phyloP scores from a whole-genome alignment of 2,329 filamentous ascomycete genomes.

The Massarina eburnea region DNA sequence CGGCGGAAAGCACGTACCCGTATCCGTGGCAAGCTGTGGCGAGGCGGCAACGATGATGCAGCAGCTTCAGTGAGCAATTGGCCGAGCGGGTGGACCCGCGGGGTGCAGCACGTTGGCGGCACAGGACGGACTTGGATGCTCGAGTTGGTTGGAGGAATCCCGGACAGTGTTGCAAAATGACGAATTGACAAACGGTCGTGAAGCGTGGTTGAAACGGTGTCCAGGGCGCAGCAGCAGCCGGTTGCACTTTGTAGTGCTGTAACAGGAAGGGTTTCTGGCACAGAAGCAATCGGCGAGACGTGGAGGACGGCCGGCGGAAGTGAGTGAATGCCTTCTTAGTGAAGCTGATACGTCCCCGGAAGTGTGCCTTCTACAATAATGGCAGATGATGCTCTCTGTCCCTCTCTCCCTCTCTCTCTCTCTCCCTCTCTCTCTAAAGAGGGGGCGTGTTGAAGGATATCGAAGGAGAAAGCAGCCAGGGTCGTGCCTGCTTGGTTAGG shows the following conservation, averaged over 20 bases:
- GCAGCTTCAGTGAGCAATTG: slow-evolving; percentile 15
- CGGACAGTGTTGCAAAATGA: slow-evolving; percentile 18
- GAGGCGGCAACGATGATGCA: slow-evolving; percentile 12
- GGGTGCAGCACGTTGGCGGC: slow-evolving; percentile 9
- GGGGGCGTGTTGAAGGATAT: background rate
- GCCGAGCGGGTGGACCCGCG: slow-evolving; percentile 8
- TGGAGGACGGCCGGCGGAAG: slow-evolving; percentile 2
- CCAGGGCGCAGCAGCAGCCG: slow-evolving; percentile 19
- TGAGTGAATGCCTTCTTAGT: too few relatives aligned
- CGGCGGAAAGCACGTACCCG: slow-evolving; percentile 34
- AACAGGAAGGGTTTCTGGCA: slow-evolving; percentile 29
- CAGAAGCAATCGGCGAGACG: slow-evolving; percentile 11
- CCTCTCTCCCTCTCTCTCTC: too few relatives aligned
- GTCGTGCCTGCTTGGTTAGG: slow-evolving; percentile 29
- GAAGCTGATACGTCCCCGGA: too few relatives aligned
- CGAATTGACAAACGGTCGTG: slow-evolving; percentile 20
- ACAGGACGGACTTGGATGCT: slow-evolving; percentile 4
- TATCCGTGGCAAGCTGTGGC: slow-evolving; percentile 6
- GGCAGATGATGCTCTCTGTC: too few relatives aligned
- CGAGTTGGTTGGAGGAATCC: slow-evolving; percentile 11
- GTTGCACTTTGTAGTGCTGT: slow-evolving; percentile 20
- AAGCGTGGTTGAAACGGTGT: slow-evolving; percentile 27
- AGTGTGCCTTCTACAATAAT: too few relatives aligned
- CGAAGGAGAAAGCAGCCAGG: slow-evolving; percentile 18
- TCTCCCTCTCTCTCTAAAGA: too few relatives aligned